Base-by-base conservation (phyloP, 75 land plant genomes). In the Gnetum montanum region DNA sequence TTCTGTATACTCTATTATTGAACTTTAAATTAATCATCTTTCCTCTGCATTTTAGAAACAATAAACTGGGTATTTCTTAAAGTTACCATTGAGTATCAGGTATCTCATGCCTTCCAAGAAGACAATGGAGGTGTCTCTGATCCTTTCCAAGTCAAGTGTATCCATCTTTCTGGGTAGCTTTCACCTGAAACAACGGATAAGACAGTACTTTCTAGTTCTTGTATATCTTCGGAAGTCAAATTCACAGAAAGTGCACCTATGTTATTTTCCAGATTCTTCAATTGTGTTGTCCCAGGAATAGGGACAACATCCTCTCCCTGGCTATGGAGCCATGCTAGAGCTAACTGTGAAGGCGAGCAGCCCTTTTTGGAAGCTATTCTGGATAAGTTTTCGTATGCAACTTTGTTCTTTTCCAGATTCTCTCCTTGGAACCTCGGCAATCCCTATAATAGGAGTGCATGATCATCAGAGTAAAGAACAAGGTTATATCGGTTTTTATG, bases 331-430 rank as follows among this genome's bases (percentile, higher is more conserved):
- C 74, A 72, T 8, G 75, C 66, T 27, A 76, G 45, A 23, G 83
- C 72, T 8, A 80, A 68, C 63, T 80, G 83, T 7, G 75, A 69
- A 19, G 83, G 69, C 0, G 72, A 66, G 47, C 83, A 76, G 18
- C 66, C 65, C 35, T 76, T 67, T 49, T 31, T 67, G 20, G 52
- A 40, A 27, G 72, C 75, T 34, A 76, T 58, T 50, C 29, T 62
- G 20, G 46, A 37, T 15, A 80, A 19, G 19, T 56, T 69, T n/a
- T 71, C 76, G 61, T 31, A 80, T 20, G 76, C 41, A 31, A 18
- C 20, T 46, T 62, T 73, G 47, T 80, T 76, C 3, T 80, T 49
- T 53, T 76, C 76, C 51, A 80, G 37, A 49, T 76, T 80, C 53
- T 70, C 83, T 18, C 31, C 31, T 24, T 57, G 54, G 38, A 80